Base-by-base conservation (phyloP, 805 yeast genomes). In the Cyberlindnera lachancei region DNA sequence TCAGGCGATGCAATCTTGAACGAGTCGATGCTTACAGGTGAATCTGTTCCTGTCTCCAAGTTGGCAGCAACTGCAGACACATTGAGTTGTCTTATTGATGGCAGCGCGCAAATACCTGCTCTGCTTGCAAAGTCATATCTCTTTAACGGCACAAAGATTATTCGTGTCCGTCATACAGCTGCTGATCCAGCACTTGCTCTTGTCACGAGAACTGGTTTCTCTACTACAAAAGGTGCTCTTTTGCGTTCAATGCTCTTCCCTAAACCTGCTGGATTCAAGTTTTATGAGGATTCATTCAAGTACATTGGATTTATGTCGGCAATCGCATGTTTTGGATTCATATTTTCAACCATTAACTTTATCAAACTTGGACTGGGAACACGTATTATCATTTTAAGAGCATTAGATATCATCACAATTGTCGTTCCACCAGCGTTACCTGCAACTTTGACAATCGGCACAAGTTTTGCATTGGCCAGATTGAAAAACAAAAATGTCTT, bases 391-490 rank as follows among this genome's bases (percentile, higher is more conserved):
- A 66, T 88, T 6, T 62, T 92, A 35, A 71, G 99, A 45, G 97
- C 97, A 0, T 63, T 92, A 34, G 99, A 92, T 59, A 73, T 92
- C 32, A 80, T 92, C 34, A 92, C 99, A 0, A 87, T 92, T 53
- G 98, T 92, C 6, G 96, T 92, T 2, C 99, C 99, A 1, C 99
- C 99, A 1, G 98, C 98, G 0, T 66, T 92, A 27, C 99, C 99
- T 0, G 98, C 98, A 0, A 92, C 99, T 0, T 63, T 92, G 39
- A 87, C 98, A 0, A 90, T 92, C 38, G 99, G 98, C 14, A 88
- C 96, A 0, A 85, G 90, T 43, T 88, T 92, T 63, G 95, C 98
- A 0, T 59, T 92, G 17, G 66, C 75, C 19, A 67, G 97, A 40
- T 63, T 92, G 40, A 76, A 85, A 40, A 59, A 68, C 38, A 70